Percentiles rank a stretch among this genome's conserved stretches.
These are phyloP conservation scores for Penicillium paneum DNA, from an alignment of 2,329 filamentous ascomycete species.

Conservation along the genomic window DNA sequence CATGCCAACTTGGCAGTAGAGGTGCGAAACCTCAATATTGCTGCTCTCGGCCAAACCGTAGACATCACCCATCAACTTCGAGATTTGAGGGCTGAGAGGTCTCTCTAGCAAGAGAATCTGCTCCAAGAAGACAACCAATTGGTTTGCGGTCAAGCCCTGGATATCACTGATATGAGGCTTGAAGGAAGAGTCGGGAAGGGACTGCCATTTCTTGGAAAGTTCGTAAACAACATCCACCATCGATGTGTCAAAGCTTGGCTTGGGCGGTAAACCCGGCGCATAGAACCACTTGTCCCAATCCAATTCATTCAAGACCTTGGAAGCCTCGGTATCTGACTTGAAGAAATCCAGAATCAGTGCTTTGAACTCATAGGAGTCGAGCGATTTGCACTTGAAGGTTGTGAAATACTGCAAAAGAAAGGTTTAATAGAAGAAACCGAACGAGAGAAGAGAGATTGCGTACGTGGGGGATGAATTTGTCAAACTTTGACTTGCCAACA, in stretches of 20 bases:
- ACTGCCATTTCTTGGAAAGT: constrained; percentile 77
- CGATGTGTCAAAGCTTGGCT: constrained; percentile 85
- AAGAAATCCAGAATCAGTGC: constrained; percentile 85
- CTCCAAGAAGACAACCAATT: constrained; percentile 88
- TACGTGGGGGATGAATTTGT: constrained; percentile 85
- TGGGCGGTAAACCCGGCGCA: constrained; percentile 80
- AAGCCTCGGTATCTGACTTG: constrained; percentile 58
- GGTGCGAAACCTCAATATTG: constrained; percentile 80
- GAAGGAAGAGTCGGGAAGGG: constrained; percentile 48
- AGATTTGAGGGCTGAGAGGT: constrained; percentile 62
- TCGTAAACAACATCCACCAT: constrained; percentile 82
- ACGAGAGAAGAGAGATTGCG: constrained; percentile 5
- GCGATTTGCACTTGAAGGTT: constrained; percentile 76
- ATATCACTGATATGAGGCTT: constrained; percentile 67
- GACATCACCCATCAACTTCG: constrained; percentile 67
- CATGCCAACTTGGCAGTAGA: constrained; percentile 78
- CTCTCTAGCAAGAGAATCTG: constrained; percentile 65
- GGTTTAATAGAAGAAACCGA: constrained; percentile 3
- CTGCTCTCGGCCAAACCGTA: constrained; percentile 72
- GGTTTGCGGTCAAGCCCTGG: constrained; percentile 73
- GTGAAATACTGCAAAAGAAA: constrained; percentile 64
- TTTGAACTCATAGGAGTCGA: constrained; percentile 95
- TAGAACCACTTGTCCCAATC: constrained; percentile 93
- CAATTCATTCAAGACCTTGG: constrained; percentile 63
- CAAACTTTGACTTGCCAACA: constrained; percentile 80